A percentile compares a stretch with the other conserved stretches of the same genome.
Conservation (phyloP, 2,329 filamentous ascomycete species). For the Malbranchea zuffiana region DNA sequence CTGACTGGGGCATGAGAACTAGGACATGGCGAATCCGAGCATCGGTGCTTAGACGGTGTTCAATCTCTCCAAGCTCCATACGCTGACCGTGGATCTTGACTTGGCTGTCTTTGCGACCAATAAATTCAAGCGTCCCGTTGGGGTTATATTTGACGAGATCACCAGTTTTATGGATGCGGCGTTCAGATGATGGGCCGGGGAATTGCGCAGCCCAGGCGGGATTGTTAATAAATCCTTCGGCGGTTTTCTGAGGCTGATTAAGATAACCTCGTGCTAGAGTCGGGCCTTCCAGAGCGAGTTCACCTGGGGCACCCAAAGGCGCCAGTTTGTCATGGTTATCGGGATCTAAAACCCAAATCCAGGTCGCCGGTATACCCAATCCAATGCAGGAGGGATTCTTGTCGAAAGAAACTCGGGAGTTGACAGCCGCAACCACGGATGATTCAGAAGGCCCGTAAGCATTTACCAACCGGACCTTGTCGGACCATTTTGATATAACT, state of each 20-base stretch:
- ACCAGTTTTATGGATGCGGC: conserved; percentile 14
- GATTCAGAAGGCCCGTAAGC: conserved; percentile 70
- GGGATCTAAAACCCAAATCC: conserved; percentile 13
- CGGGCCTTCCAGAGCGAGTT: conserved; percentile 12
- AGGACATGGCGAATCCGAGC: conserved; percentile 30
- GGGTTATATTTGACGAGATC: conserved; percentile 20
- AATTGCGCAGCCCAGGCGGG: conserved; percentile 11
- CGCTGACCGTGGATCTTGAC: conserved; percentile 57
- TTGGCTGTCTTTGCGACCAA: conserved; percentile 55
- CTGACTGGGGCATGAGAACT: conserved; percentile 35
- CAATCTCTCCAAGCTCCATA: conserved; percentile 48
- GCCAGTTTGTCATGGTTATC: conserved; percentile 11
- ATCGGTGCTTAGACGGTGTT: conserved; percentile 27
- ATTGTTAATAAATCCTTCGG: conserved; percentile 11
- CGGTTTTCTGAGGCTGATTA: conserved; percentile 11
- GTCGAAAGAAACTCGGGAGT: conserved; percentile 10
- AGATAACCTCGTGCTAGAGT: conserved; percentile 13
- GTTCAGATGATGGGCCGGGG: conserved; percentile 1
- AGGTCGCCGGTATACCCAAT: conserved; percentile 5
- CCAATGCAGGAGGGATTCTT: conserved; percentile 12
- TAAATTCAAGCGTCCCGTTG: conserved; percentile 26
- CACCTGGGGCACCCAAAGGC: conserved; percentile 12
- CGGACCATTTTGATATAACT: conserved; percentile 59
- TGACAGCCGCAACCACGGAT: conserved; percentile 9
- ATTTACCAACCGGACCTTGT: conserved; percentile 54